Conservation (phyloP, 805 yeast species). For the Pichia eremophila region DNA sequence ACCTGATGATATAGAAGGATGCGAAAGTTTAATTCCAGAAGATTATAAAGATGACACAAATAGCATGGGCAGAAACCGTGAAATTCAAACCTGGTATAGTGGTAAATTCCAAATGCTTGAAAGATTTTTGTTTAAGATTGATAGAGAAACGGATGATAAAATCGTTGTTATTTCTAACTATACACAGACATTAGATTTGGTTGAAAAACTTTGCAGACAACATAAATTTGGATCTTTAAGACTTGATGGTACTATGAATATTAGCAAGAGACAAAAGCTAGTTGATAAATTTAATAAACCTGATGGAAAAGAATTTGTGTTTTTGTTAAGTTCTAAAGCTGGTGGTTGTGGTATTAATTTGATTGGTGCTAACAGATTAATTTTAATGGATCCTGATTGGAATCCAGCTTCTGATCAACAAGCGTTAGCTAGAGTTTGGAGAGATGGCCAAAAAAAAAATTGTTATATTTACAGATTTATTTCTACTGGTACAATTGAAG, state of each 20-base stretch:
- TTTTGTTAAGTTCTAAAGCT: slow-evolving; percentile 86
- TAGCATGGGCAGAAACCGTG: slow-evolving; percentile 49
- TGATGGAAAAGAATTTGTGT: slow-evolving; percentile 77
- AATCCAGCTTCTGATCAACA: slow-evolving; percentile 98
- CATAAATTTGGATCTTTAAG: slow-evolving; percentile 70
- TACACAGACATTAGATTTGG: slow-evolving; percentile 86
- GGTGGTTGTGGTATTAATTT: slow-evolving; percentile 98
- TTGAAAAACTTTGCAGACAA: slow-evolving; percentile 75
- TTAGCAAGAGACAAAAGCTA: slow-evolving; percentile 83
- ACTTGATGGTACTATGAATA: slow-evolving; percentile 87
- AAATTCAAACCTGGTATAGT: slow-evolving; percentile 70
- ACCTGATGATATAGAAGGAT: slow-evolving; percentile 70
- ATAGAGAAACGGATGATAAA: slow-evolving; percentile 81
- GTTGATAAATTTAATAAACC: slow-evolving; percentile 89
- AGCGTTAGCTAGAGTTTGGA: slow-evolving; percentile 95
- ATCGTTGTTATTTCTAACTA: slow-evolving; percentile 91
- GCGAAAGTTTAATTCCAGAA: slow-evolving; percentile 57
- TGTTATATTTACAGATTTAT: slow-evolving; percentile 92
- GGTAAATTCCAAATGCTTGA: slow-evolving; percentile 83
- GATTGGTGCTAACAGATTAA: slow-evolving; percentile 89
- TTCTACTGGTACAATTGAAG: slow-evolving; percentile 92
- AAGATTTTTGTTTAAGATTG: slow-evolving; percentile 70
- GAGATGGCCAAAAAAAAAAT: slow-evolving; percentile 97
- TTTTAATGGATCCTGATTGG: slow-evolving; percentile 91
- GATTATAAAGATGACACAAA: slow-evolving; percentile 48